Evolutionary conservation across 2,329 filamentous ascomycete genomes (phyloP).

Genomic region (Botryosphaeria dothidea): DNA sequence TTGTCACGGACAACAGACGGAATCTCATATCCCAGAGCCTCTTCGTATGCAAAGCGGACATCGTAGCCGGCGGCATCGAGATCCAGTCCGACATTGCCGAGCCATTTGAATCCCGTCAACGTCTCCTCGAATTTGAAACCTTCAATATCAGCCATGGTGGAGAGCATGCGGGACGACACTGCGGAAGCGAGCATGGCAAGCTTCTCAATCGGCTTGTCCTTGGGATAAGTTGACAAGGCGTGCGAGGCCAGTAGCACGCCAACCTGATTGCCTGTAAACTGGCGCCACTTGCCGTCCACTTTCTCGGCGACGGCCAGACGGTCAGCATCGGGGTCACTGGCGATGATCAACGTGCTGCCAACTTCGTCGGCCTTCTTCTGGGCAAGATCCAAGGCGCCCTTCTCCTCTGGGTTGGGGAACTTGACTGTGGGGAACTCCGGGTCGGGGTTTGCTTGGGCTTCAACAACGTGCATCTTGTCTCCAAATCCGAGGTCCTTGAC

Average conservation of each 20-base stretch:
- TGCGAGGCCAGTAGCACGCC: constrained; percentile 62
- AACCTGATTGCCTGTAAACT: constrained; percentile 66
- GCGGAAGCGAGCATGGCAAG: constrained; percentile 63
- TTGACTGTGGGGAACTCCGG: constrained; percentile 65
- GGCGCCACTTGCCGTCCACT: constrained; percentile 57
- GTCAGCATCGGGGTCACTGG: constrained; percentile 67
- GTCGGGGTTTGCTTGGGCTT: constrained; percentile 57
- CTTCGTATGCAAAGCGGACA: constrained; percentile 62
- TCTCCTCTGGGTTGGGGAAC: constrained; percentile 67
- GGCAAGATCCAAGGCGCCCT: constrained; percentile 61
- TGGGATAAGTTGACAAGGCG: constrained; percentile 51
- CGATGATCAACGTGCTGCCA: constrained; percentile 55
- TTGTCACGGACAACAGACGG: constrained; percentile 64
- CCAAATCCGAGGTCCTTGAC: constrained; percentile 40
- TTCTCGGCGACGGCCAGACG: constrained; percentile 63
- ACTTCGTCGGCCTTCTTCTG: constrained; percentile 54
- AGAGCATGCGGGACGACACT: constrained; percentile 65
- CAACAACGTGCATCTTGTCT: constrained; percentile 50
- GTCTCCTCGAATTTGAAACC: constrained; percentile 62
- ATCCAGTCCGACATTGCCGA: constrained; percentile 61
- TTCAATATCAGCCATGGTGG: constrained; percentile 55
- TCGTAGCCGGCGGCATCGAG: constrained; percentile 51
- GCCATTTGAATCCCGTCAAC: constrained; percentile 68
- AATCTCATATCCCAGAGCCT: constrained; percentile 69
- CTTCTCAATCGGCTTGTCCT: constrained; percentile 37